These are phyloP conservation scores for cucumber (Cucumis sativus) DNA, from an alignment of 306 rosid species.

Conservation along the genomic window DNA sequence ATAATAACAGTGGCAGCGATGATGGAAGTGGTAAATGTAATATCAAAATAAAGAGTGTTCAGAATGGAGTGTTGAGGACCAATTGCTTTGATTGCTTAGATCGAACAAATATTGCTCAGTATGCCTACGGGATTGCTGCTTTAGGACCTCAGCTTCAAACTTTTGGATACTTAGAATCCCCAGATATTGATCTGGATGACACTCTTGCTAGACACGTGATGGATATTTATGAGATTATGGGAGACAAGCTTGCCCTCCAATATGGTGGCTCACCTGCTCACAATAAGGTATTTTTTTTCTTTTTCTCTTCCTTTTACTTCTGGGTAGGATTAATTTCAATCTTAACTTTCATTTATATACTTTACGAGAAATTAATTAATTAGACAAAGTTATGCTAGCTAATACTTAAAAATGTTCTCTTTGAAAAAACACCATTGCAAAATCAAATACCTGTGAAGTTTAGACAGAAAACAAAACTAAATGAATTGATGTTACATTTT, in stretches of 20 bases:
- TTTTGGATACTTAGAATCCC: conserved; percentile 41
- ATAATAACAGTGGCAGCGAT: background rate
- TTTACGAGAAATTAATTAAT: too few relatives aligned
- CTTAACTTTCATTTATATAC: too few relatives aligned
- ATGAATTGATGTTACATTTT: too few relatives aligned
- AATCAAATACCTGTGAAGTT: too few relatives aligned
- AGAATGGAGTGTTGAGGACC: conserved; percentile 77
- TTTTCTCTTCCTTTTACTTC: too few relatives aligned
- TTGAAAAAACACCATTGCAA: too few relatives aligned
- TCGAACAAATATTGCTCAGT: conserved; percentile 96
- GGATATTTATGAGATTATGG: conserved; percentile 78
- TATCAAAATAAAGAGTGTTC: conserved; percentile 31
- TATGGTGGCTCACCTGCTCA: conserved; percentile 98
- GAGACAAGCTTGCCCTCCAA: conserved; percentile 75
- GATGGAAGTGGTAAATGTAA: conserved; percentile 18
- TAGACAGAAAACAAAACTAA: too few relatives aligned
- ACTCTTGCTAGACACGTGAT: conserved; percentile 68
- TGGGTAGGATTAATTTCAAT: too few relatives aligned
- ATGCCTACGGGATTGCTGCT: conserved; percentile 67
- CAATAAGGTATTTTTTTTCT: conserved; percentile 67
- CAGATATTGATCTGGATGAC: conserved; percentile 45
- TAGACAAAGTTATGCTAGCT: too few relatives aligned
- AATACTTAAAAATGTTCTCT: too few relatives aligned
- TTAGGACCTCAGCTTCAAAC: conserved; percentile 59
- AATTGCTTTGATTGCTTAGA: conserved; percentile 97